Evolutionary conservation across 2,329 filamentous ascomycete species (phyloP), one percentile per base, ranked within the genome.

Genomic region (Chrysosporium queenslandicum): DNA sequence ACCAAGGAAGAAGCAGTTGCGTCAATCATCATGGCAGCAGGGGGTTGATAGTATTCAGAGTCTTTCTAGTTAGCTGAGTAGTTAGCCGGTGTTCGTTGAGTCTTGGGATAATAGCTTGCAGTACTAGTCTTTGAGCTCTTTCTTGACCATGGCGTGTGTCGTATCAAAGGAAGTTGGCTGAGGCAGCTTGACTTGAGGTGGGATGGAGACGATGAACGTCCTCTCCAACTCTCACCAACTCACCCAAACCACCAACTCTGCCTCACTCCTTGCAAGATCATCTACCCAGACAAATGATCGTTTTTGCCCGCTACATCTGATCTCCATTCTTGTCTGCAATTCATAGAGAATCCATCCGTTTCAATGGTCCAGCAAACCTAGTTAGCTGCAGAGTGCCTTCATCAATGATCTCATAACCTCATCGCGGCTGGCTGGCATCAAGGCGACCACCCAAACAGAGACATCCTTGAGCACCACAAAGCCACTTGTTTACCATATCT

Each of bases 351-450:
- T 34, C 12, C 4, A 9, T 29, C 9, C 5, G 32, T n/a, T 14
- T 12, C 32, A 12, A 12, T 12, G 14, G 14, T 34, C 14, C 4
- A 14, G 4, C 14, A 34, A 16, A 9, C 12, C n/a, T 8, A 8
- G 21, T 12, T 9, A 7, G 3, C 36, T 18, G 14, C 8, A 4
- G 45, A 14, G 25, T 7, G 29, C 11, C 27, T 27, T 29, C 34
- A 43, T 51, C 46, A 48, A 51, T 51, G 48, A 51, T 51, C 48
- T 51, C 48, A 51, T 51, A 16, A 36, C n/a, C 14, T 18, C 21
- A 25, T 9, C 9, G 12, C 37, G 21, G 45, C 21, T 25, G 4
- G 20, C 18, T 27, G 40, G 3, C 12, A 29, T 14, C 14, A 11
- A 20, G n/a, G 4, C 14, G 4, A 45, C 4, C 27, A 25, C 27